phyloP scores from a whole-genome alignment of 2,329 filamentous ascomycete genomes.

The Cladophialophora immunda region DNA sequence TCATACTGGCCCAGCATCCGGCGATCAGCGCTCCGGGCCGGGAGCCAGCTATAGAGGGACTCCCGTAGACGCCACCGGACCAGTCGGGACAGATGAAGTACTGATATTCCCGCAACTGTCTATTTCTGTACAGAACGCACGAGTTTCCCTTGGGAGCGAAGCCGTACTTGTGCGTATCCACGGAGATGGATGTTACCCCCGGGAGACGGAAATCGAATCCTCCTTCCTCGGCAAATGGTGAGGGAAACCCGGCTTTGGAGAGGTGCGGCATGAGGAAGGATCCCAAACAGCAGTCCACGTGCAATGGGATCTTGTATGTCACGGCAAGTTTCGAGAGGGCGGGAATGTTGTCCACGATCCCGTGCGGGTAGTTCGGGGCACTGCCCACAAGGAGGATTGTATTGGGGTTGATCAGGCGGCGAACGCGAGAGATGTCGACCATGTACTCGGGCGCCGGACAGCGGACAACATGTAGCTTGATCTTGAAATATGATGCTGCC shows the following conservation, averaged over 20 bases:
- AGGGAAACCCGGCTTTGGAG: conserved; percentile 83
- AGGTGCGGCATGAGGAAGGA: conserved; percentile 95
- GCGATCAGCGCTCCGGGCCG: conserved; percentile 93
- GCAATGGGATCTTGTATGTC: conserved; percentile 81
- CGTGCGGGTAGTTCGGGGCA: conserved; percentile 97
- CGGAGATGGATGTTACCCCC: conserved; percentile 93
- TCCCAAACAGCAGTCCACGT: conserved; percentile 97
- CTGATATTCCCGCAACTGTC: conserved; percentile 82
- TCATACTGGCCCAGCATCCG: conserved; percentile 91
- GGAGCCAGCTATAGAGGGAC: conserved; percentile 88
- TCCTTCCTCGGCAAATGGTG: conserved; percentile 69
- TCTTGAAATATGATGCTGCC: conserved; percentile 93
- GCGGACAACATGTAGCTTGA: conserved; percentile 87
- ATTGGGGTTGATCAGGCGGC: conserved; percentile 90
- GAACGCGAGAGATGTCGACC: conserved; percentile 79
- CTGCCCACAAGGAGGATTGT: conserved; percentile 93
- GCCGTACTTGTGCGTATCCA: conserved; percentile 98
- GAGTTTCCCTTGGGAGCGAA: conserved; percentile 98
- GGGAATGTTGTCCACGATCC: conserved; percentile 94
- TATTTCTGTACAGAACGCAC: conserved; percentile 86
- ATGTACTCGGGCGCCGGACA: conserved; percentile 88
- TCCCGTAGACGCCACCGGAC: conserved; percentile 95
- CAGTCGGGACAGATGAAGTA: conserved; percentile 97
- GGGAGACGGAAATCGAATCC: conserved; percentile 93
- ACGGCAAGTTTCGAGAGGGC: conserved; percentile 83